Evolutionary conservation across 2,329 filamentous ascomycete species (phyloP).

Genomic region (Polytolypa hystricis): DNA sequence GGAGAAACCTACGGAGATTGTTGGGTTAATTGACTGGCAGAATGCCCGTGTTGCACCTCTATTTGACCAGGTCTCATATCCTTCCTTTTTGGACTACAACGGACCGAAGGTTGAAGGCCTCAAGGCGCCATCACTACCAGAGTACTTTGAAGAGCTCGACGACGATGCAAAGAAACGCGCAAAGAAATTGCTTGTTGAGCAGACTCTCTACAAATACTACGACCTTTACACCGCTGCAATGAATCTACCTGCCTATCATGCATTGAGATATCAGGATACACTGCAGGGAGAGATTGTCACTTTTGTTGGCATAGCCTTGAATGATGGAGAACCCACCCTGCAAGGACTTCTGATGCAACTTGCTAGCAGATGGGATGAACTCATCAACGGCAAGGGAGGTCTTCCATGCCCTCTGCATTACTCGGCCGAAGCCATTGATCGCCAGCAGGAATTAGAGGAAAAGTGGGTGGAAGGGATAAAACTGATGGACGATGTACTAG

Average conservation of each 20-base stretch:
- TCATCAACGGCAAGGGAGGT: neutral
- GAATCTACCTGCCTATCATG: neutral
- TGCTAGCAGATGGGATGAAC: neutral
- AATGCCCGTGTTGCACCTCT: conserved; percentile 19
- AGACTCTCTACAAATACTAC: conserved; percentile 4
- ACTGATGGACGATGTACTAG: conserved; percentile 5
- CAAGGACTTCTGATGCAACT: neutral
- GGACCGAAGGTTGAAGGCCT: neutral
- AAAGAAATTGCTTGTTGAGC: conserved; percentile 3
- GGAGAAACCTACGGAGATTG: conserved; percentile 15
- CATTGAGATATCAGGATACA: neutral
- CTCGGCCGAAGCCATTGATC: conserved; percentile 1
- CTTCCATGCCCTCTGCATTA: conserved; percentile 2
- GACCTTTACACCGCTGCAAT: neutral
- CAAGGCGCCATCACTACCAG: neutral
- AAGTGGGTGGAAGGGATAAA: conserved; percentile 7
- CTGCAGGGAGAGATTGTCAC: neutral
- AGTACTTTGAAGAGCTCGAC: conserved; percentile 2
- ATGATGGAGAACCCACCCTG: neutral
- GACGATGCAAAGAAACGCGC: too few relatives aligned
- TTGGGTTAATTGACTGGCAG: conserved; percentile 24
- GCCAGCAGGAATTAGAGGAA: conserved; percentile 2
- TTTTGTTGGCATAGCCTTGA: neutral
- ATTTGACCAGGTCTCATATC: conserved; percentile 14
- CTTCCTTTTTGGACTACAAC: conserved; percentile 1